Evolutionary conservation across 768 basidiomycete genomes (phyloP), one percentile per base, ranked within the genome.

Genomic region (Coprinellus micaceus): DNA sequence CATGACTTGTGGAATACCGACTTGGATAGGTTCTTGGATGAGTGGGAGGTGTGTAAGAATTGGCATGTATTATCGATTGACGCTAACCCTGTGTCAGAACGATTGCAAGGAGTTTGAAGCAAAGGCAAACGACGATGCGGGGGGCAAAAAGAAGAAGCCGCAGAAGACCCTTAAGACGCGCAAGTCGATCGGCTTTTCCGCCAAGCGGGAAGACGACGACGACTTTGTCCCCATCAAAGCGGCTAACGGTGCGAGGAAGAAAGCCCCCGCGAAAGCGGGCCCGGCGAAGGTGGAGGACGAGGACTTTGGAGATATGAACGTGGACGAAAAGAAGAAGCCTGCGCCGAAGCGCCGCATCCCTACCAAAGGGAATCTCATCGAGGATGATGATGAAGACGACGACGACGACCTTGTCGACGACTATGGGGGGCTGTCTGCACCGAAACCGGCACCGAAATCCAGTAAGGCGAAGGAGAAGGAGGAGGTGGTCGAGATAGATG

Each of bases 1-100:
- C 84, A 82, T 58, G 82, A 89, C 59, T 75, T 99, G 60, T 99
- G 96, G 96, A 90, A 93, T 63, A 74, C 77, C 9, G 96, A 99
- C 64, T 76, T 99, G 17, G 92, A 97, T 61, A 73, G 68, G 36
- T 95, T 98, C 78, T 68, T 93, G 40, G 78, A 71, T 26, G 85
- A 89, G 67, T 98, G 94, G 94, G 81, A 89, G 72, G 95, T 90
- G 60, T 60, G 88, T 75, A 12, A 7, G 39, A 56, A 40, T 33
- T 12, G 52, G 45, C 56, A 29, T 37, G 28, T n/a, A 33, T 28
- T 12, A 29, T 21, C 54, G 26, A 7, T 52, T 51, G n/a, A 11
- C n/a, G 39, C 12, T 54, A 62, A 69, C 21, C 49, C 64, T 21
- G 65, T 44, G 43, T 58, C 68, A 71, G 79, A 74, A 45, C 63